Evolutionary conservation across 495 filamentous ascomycete species (phyloP).

Genomic region (Xylaria sp.): DNA sequence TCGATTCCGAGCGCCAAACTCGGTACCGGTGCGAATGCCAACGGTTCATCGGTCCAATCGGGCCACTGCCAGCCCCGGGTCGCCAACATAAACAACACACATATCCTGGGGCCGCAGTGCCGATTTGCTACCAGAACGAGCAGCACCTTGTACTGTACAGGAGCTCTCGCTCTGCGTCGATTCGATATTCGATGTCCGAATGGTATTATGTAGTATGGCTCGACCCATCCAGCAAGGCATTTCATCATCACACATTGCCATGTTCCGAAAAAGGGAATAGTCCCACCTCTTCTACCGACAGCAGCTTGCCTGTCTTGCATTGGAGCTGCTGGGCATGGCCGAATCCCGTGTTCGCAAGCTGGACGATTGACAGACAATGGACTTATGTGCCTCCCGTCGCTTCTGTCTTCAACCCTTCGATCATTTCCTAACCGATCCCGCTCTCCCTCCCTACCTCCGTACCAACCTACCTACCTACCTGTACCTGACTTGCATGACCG

Average conservation of each 20-base stretch:
- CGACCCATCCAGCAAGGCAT: neutral
- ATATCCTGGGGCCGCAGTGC: constrained; percentile 6
- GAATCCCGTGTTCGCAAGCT: neutral
- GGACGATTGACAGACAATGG: neutral
- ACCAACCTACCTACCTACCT: constrained; percentile 3
- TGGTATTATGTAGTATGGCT: neutral
- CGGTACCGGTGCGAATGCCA: constrained; percentile 6
- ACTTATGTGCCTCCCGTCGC: neutral
- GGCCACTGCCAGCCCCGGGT: constrained; percentile 25
- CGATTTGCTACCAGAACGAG: neutral
- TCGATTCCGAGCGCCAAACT: constrained; percentile 24
- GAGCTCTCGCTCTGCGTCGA: neutral
- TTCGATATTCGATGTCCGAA: neutral
- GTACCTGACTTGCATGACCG: neutral
- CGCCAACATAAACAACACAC: constrained; percentile 3
- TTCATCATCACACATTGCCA: neutral
- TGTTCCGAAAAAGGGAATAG: neutral
- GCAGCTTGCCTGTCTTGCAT: neutral
- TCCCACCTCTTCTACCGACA: neutral
- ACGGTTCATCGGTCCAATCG: constrained; percentile 16
- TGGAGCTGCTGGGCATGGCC: neutral
- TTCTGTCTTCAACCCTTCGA: neutral
- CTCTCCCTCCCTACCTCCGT: neutral
- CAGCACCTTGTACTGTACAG: too few species aligned
- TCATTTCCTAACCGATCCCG: neutral